Base-by-base conservation (phyloP, 2,329 filamentous ascomycete genomes). In the Fusarium setosum region DNA sequence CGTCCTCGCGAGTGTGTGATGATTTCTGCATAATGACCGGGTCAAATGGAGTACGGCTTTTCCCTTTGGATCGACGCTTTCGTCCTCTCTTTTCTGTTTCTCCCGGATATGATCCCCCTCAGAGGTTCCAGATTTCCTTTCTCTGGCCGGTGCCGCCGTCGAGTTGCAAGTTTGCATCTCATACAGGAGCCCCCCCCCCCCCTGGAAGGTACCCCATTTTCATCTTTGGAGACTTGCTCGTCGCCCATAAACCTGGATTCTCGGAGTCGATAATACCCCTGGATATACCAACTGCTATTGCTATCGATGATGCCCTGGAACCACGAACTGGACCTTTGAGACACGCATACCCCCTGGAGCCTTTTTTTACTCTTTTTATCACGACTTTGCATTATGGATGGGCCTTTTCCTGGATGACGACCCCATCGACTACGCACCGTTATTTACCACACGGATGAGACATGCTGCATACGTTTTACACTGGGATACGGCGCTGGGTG, bases 401-500 rank as follows among this genome's bases (percentile, higher is more conserved):
- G 70, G 53, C 68, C 72, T 61, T 61, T n/a, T 41, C 54, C 47
- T 63, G 65, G 68, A 65, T 68, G 34, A 70, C 64, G 70, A 72
- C 57, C 57, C 54, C 63, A 59, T 68, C 73, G 68, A 74, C 71
- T 68, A 55, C 51, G 55, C 63, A 64, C 41, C 56, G 40, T 61
- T 68, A 59, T 65, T 67, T 70, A 58, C 70, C 70, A 64, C 56
- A 61, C 61, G 70, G 74, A 77, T 74, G 75, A 77, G 66, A 69
- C 56, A 76, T 73, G 74, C 68, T 73, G 72, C 72, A 76, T 73
- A 72, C 71, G 74, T 70, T 74, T 74, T 72, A 71, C 40, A 70
- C 50, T 64, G 59, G 63, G 61, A 65, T 48, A 67, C 61, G 75
- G 75, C 75, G 74, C 72, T 73, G 65, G 69, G 67, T 66, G 67